phyloP scores from a whole-genome alignment of 805 yeast genomes.

The Myxozyma vanderwaltii region DNA sequence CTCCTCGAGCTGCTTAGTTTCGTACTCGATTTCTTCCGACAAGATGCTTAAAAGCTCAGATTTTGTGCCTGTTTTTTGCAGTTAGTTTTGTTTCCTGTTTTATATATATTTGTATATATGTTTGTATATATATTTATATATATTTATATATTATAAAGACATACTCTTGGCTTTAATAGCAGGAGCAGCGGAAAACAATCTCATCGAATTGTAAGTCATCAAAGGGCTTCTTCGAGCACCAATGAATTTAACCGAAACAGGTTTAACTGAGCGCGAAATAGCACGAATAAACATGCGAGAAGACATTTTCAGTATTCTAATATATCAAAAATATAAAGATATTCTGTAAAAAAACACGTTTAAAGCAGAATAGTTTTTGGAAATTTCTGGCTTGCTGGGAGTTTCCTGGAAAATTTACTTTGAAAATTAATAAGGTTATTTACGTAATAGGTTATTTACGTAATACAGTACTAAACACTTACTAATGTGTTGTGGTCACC shows the following conservation, averaged over 20 bases:
- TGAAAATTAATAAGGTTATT: not conserved
- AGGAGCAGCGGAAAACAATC: constrained; percentile 14
- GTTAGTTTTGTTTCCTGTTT: no score
- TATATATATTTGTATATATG: no score
- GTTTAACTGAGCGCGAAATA: constrained; percentile 2
- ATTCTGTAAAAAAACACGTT: no score
- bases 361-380: no score
- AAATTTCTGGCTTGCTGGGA: not conserved
- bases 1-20: constrained; percentile 13
- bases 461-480: not conserved
- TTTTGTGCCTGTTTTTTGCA: not conserved
- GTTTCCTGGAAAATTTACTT: not conserved
- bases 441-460: no score
- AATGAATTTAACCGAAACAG: not conserved
- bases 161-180: not conserved
- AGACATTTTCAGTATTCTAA: constrained; percentile 2
- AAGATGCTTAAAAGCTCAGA: constrained; percentile 12
- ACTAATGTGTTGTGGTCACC: not conserved
- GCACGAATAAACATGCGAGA: constrained; percentile 16
- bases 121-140: no score
- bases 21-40: constrained; percentile 18
- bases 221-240: constrained; percentile 1
- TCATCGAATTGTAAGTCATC: not conserved
- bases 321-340: no score
- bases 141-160: not conserved